Evolutionary conservation across 2,329 filamentous ascomycete genomes (phyloP).

Genomic region (Byssochlamys sp.): DNA sequence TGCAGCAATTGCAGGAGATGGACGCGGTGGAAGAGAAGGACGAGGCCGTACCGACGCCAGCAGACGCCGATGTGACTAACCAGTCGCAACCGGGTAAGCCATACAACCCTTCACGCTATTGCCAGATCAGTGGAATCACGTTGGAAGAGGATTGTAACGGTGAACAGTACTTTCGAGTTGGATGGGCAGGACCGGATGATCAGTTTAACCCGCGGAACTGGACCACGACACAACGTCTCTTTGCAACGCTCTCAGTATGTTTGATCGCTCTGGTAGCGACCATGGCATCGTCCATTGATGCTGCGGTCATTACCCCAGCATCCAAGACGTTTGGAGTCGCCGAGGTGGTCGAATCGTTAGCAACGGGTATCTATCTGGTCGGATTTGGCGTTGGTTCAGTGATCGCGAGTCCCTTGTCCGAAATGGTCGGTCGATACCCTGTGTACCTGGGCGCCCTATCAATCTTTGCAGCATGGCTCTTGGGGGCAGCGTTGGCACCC

Average conservation of each 20-base stretch:
- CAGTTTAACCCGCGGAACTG: conserved; percentile 32
- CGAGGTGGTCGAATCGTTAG: conserved; percentile 42
- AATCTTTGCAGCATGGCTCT: conserved; percentile 42
- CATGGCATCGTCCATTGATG: conserved; percentile 46
- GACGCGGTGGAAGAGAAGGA: not conserved
- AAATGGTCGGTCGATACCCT: conserved; percentile 41
- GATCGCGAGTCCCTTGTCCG: conserved; percentile 41
- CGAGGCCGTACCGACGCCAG: not conserved
- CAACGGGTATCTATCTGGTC: conserved; percentile 35
- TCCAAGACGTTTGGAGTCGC: conserved; percentile 39
- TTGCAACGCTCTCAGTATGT: conserved; percentile 35
- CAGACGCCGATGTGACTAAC: not conserved
- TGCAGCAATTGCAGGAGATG: not conserved
- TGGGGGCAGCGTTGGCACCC: conserved; percentile 39
- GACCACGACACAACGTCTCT: conserved; percentile 23
- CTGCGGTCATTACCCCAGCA: conserved; percentile 39
- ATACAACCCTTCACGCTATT: not conserved
- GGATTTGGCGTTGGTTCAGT: conserved; percentile 42
- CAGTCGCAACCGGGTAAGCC: not conserved
- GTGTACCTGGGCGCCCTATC: conserved; percentile 41
- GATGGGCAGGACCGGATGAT: conserved; percentile 31
- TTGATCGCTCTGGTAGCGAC: conserved; percentile 44
- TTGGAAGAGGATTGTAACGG: not conserved
- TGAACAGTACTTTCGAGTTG: conserved; percentile 26
- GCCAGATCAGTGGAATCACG: not conserved